Conservation (phyloP, 2,329 filamentous ascomycete genomes). For the Dactylonectria macrodidyma region DNA sequence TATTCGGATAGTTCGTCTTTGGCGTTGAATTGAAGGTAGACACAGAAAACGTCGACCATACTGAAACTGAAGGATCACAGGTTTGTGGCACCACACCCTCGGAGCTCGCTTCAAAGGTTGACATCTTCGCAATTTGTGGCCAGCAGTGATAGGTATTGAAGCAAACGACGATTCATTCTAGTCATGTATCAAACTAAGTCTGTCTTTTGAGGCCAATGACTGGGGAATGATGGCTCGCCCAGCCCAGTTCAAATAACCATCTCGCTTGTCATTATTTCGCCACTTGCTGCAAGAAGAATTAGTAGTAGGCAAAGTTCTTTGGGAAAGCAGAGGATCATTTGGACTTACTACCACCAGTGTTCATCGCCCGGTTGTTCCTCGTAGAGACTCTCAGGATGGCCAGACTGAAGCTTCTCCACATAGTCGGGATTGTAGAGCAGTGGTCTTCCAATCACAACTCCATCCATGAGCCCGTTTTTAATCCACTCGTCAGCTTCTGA, state of each 20-base stretch:
- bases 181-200: conserved; percentile 16
- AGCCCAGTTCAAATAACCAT: conserved; percentile 18
- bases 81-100: no score
- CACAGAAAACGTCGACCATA: no score
- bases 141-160: no score
- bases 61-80: no score
- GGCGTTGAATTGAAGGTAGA: no score
- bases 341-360: conserved; percentile 23
- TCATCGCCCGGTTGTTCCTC: conserved; percentile 15
- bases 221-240: neutral
- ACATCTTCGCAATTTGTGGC: no score
- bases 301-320: neutral
- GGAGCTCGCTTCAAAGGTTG: no score
- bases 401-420: conserved; percentile 13
- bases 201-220: neutral
- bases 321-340: neutral
- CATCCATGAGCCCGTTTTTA: conserved; percentile 11
- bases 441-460: conserved; percentile 12
- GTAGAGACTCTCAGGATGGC: neutral
- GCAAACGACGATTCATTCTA: neutral
- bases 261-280: conserved; percentile 15
- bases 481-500: conserved; percentile 15
- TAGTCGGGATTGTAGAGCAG: conserved; percentile 16
- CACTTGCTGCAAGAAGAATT: conserved; percentile 1
- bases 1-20: no score